A percentile compares a stretch with the other conserved stretches of the same genome.
Evolutionary conservation across 345 rosid genomes (phyloP).

Genomic region (Microcos paniculata): DNA sequence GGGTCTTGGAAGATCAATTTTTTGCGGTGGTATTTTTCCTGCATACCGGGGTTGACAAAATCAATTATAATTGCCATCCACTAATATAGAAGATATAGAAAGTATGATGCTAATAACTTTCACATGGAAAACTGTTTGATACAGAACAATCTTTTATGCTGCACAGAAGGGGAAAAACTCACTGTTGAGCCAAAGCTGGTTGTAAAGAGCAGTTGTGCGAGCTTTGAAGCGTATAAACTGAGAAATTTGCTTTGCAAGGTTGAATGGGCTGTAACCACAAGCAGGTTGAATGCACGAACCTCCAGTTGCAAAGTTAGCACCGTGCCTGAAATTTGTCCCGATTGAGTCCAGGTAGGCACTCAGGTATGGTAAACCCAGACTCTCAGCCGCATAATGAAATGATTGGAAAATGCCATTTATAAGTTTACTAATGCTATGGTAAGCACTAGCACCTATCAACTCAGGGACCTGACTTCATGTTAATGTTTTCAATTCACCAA

Average conservation of each 20-base stretch:
- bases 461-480: not conserved
- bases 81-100: not conserved
- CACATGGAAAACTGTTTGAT: not conserved
- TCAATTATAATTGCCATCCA: not conserved
- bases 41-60: not conserved
- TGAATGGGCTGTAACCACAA: constrained; percentile 45
- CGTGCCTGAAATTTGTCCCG: constrained; percentile 54
- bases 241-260: constrained; percentile 57
- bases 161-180: not conserved
- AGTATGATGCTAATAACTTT: not conserved
- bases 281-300: constrained; percentile 66
- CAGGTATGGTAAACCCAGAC: constrained; percentile 50
- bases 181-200: constrained; percentile 18
- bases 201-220: constrained; percentile 40
- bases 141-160: not conserved
- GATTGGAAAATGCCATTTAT: not conserved
- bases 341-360: constrained; percentile 66
- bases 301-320: constrained; percentile 73
- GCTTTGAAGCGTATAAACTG: constrained; percentile 59
- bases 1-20: constrained; percentile 22
- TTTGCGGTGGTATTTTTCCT: constrained; percentile 2
- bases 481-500: not conserved
- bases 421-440: not conserved
- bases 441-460: not conserved
- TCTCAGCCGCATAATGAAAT: constrained; percentile 45